Evolutionary conservation across 768 basidiomycete species (phyloP), one percentile per base, ranked within the genome.

Genomic region (Suillus discolor): DNA sequence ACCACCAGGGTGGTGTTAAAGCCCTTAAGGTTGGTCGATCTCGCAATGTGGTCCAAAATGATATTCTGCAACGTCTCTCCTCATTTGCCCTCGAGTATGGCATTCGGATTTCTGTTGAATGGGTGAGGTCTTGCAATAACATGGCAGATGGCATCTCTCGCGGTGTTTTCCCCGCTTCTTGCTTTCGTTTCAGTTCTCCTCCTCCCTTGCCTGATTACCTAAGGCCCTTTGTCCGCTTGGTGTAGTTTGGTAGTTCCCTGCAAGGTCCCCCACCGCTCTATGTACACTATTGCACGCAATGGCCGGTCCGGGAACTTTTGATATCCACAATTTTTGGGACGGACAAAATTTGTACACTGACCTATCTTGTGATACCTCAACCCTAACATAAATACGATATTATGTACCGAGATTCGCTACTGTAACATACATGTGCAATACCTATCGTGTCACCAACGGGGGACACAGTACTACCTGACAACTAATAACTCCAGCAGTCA

Each of bases 1-100:
- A 85, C 66, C 84, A 85, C 64, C 41, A 68, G 8, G 80, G 80
- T 0, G 80, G 83, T 0, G 74, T 85, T 0, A 36, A 57, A 0
- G 57, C 65, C 0, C 23, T 70, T 0, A 59, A 47, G 3, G 31
- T 66, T 0, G 63, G 66, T 3, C 23, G 34, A 8, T 70, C 66
- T 2, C 34, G 34, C 5, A 66, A 28, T 23, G 0, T 41, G 0
- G 31, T 39, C 0, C 68, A 70, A 1, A 69, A 69, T 9, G 9
- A 12, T 0, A 36, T 70, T 15, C 55, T 70, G 1, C 11, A 28
- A 3, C 57, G 57, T 11, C 67, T 71, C 1, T 6, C 63, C 0
- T 8, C 62, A 0, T 57, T 18, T 7, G 61, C 70, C 11, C 23
- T 31, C 0, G 44, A 71, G 9, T 38, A 59, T n/a, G 36, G 44